Evolutionary conservation across 208 protist genomes (phyloP), one percentile per base, ranked within the genome.

Genomic region (Borovskyia barvae): DNA sequence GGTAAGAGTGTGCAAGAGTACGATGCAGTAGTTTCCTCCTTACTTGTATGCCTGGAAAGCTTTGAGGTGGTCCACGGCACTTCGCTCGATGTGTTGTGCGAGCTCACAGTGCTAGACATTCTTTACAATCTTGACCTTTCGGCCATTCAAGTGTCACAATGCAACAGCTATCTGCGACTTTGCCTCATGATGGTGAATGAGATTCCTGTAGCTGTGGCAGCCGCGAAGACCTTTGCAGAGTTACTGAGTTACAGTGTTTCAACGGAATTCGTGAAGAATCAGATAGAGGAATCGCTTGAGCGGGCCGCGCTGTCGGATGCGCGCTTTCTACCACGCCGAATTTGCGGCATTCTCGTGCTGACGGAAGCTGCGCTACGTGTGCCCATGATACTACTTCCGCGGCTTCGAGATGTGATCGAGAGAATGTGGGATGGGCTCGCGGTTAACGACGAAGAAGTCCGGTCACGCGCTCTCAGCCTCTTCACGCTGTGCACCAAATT

Each of bases 101-200:
- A 85, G 33, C 66, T 95, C 17, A 87, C 83, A n/a, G 77, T 80
- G 3, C 56, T 95, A 3, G 75, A 80, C 49, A 90, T 92, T 66
- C 60, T 95, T 2, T 66, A 91, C 8, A 75, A 70, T 36, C 70
- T 92, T 9, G 82, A 90, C 32, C 60, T 92, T 5, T 90, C 88
- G 3, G 69, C 81, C 9, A 82, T 77, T 43, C 88, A 92, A 46
- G 36, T 90, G 0, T 83, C 75, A 42, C 84, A 89, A 61, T 95
- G 82, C 56, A 91, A 86, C 61, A 90, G 80, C 65, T 95, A 92
- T 59, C 48, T 91, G 33, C 72, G 72, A 1, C 71, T 95, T 11
- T 95, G 88, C 41, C 65, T 95, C 4, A 52, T 58, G 33, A 66
- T 50, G 14, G 80, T 86, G n/a, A 72, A 58, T 14, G 77, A 82